Conservation (phyloP, 2,329 filamentous ascomycete species). For the Gaeumannomyces sp. region DNA sequence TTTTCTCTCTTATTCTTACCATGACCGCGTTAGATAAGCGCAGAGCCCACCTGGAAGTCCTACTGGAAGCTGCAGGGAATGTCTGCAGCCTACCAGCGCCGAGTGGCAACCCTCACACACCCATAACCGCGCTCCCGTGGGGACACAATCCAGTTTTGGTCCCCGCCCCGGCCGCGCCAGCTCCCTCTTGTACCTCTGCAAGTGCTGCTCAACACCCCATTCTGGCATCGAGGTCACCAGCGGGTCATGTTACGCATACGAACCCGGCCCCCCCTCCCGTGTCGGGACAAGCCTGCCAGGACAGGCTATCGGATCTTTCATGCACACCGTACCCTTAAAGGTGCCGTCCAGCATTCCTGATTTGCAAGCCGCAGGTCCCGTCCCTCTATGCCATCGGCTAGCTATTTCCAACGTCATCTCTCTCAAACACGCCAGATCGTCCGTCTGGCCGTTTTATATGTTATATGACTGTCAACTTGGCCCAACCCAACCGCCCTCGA, state of each 20-base stretch:
- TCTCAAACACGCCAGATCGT: constrained; percentile 13
- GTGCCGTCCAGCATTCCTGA: not conserved
- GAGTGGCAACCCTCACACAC: not conserved
- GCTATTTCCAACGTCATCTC: constrained; percentile 23
- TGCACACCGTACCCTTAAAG: not conserved
- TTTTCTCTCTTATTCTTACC: not conserved
- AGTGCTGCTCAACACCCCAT: not conserved
- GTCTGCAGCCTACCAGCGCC: not conserved
- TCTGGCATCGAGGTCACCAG: not conserved
- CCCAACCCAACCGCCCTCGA: constrained; percentile 8
- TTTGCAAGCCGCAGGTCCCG: not conserved
- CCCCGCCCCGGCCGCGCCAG: not conserved
- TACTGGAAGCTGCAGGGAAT: not conserved
- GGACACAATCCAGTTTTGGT: constrained; percentile 3
- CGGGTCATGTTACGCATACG: not conserved
- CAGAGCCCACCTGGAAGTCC: not conserved
- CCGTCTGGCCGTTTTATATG: constrained; percentile 13
- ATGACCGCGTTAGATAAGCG: not conserved
- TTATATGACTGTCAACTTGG: constrained; percentile 15
- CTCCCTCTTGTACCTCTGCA: not conserved
- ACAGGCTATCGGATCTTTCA: not conserved
- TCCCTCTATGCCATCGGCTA: constrained; percentile 13
- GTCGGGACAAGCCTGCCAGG: not conserved
- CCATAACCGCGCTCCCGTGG: not conserved
- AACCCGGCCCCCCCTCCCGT: not conserved